Evolutionary conservation across 179 eudicot species (phyloP), one percentile per base, ranked within the genome.

Genomic region (Beta lomatogona): DNA sequence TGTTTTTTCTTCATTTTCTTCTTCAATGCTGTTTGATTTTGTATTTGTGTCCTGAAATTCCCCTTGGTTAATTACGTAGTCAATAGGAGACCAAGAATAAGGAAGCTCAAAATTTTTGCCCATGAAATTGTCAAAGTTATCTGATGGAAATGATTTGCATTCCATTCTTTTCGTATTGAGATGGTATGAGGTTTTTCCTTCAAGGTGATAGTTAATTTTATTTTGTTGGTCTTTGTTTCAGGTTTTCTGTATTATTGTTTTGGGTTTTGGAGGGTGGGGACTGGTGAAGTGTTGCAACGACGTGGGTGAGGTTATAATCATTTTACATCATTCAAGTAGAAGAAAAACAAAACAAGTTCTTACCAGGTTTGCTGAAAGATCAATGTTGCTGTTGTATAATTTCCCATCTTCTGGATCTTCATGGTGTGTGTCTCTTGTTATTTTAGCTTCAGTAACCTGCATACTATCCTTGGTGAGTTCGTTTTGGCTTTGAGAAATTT

Each of bases 401-500:
- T n/a, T 12, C 54, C 18, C 77, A 6, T 63, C 78, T 73, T 80
- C 71, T 60, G n/a, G 64, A 21, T 60, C 53, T n/a, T 72, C 28
- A 25, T 59, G 77, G 4, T 63, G 71, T 50, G 18, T 72, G 8
- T 52, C 71, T 9, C 5, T 7, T 46, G 48, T 31, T 45, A 41
- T 21, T 50, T 60, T 45, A 16, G 60, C 69, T 46, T 71, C 77
- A 58, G 14, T 13, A 79, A 12, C 57, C 48, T 71, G 69, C n/a
- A 48, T 18, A 31, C 69, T 21, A 4, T 79, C 70, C 54, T 41
- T 46, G 28, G 22, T 46, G 70, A 31, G 3, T 61, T 58, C 77
- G 59, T 71, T 45, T 45, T 71, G 77, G 68, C 53, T 45, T 71
- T 25, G 71, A 46, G 77, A 71, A 45, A 9, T 67, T 71, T 79